A percentile compares a stretch with the other conserved stretches of the same genome.
Conservation (phyloP, 2,329 filamentous ascomycete genomes). For the Fusarium mexicanum region DNA sequence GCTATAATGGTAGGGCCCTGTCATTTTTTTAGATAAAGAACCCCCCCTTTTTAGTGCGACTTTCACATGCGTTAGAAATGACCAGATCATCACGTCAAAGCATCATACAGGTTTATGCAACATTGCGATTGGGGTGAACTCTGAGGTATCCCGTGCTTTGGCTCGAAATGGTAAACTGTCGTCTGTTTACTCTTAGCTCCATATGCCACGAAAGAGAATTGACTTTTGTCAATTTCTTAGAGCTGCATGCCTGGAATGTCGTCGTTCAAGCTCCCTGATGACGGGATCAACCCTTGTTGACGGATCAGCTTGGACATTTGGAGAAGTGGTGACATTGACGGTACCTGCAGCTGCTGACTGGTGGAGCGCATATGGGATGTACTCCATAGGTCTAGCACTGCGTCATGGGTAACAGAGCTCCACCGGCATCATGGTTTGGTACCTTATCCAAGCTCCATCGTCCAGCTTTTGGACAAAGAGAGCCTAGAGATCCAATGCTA, state of each 20-base stretch:
- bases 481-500: not conserved
- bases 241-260: conserved; percentile 25
- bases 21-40: conserved; percentile 19
- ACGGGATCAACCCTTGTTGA: conserved; percentile 29
- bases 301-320: conserved; percentile 25
- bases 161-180: conserved; percentile 17
- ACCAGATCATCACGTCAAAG: conserved; percentile 44
- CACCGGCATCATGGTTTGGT: conserved; percentile 31
- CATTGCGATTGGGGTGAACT: not conserved
- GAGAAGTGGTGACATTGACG: conserved; percentile 24
- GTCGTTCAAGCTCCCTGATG: conserved; percentile 31
- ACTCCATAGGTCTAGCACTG: conserved; percentile 26
- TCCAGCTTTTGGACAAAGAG: conserved; percentile 18
- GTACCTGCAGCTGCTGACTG: conserved; percentile 16
- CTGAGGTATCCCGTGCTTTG: not conserved
- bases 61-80: conserved; percentile 45
- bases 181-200: conserved; percentile 8
- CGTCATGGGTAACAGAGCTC: conserved; percentile 38
- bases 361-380: conserved; percentile 4
- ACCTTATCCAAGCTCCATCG: conserved; percentile 31
- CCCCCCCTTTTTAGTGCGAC: conserved; percentile 43
- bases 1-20: not conserved
- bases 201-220: not conserved
- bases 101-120: conserved; percentile 38
- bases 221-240: not conserved